Evolutionary conservation across 371 early-diverging fungal genomes (phyloP), one percentile per base, ranked within the genome.

Genomic region (Mortierella sp.): DNA sequence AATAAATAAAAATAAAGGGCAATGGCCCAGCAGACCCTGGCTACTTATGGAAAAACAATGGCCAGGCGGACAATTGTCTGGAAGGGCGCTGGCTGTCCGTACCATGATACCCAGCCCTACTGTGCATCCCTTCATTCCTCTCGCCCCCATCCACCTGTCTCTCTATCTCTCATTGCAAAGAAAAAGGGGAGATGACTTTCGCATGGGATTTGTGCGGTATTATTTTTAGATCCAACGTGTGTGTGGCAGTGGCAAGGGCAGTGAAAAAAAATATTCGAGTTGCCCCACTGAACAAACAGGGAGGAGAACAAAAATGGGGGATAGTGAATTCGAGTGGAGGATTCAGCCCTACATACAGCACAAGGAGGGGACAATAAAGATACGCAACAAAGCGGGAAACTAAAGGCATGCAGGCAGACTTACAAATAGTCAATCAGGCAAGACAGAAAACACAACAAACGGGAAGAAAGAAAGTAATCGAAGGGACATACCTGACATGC

Each of bases 171-270:
- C 48, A 9, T 9, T 16, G 16, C 19, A 31, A 16, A 31, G 28
- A 57, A 28, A 31, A 59, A 31, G 34, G 34, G 59, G 31, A 13
- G 1, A 31, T 28, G 28, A 13, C 14, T 14, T 5, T 59, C 16
- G 31, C 31, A 59, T 59, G 31, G 59, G 59, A 31, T 31, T 59
- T 31, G 16, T 59, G 59, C 59, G n/a, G 11, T 31, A 5, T 59
- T 46, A 31, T 31, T 59, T 59, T 59, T 59, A 59, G 59, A 46
- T 46, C 1, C 1, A 8, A 46, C 1, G 13, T 46, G 11, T 46
- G 34, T 59, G 59, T 59, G 59, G 59, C 59, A 59, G 59, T 59
- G 59, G 59, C 54, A n/a, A 57, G 28, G 59, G 59, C 59, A 31
- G 59, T 16, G 31, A 59, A 59, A 31, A 31, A n/a, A 28, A 5